phyloP scores from a whole-genome alignment of 176 grass and related monocot species.

The Thalia dealbata region DNA sequence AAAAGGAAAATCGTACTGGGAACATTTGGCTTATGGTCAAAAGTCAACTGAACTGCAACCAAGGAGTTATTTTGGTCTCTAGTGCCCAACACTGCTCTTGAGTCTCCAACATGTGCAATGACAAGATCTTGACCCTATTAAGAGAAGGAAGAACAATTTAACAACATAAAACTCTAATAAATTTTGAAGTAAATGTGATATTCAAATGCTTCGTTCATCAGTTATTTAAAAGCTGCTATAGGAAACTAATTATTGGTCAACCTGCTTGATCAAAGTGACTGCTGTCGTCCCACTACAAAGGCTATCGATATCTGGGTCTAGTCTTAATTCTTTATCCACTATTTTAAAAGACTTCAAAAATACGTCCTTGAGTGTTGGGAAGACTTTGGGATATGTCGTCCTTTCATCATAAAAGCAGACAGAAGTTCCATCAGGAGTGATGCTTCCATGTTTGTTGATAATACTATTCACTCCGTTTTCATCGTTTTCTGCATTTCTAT shows the following conservation, averaged over 20 bases:
- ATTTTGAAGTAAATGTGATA: background rate
- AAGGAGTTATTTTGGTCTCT: constrained; percentile 15
- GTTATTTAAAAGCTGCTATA: background rate
- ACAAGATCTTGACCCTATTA: constrained; percentile 12
- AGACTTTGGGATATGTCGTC: constrained; percentile 27
- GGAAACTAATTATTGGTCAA: constrained; percentile 2
- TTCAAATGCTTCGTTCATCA: background rate
- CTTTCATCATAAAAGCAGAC: constrained; percentile 19
- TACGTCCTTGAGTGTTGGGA: constrained; percentile 44
- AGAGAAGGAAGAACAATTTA: background rate
- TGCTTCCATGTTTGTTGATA: constrained; percentile 30
- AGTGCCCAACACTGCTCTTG: constrained; percentile 10
- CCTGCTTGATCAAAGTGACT: constrained; percentile 86
- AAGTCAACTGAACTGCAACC: constrained; percentile 6
- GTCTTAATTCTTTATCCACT: constrained; percentile 75
- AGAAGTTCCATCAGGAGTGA: constrained; percentile 14
- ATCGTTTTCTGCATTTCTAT: constrained; percentile 19
- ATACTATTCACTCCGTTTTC: constrained; percentile 29
- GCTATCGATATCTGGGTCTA: constrained; percentile 57
- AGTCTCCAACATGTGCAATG: constrained; percentile 18
- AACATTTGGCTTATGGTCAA: constrained; percentile 13
- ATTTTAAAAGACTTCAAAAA: constrained; percentile 62
- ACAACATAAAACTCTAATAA: background rate
- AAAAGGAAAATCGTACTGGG: background rate
- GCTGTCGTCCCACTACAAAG: constrained; percentile 85